Evolutionary conservation across 345 rosid genomes (phyloP).

Genomic region (Ricinus communis): DNA sequence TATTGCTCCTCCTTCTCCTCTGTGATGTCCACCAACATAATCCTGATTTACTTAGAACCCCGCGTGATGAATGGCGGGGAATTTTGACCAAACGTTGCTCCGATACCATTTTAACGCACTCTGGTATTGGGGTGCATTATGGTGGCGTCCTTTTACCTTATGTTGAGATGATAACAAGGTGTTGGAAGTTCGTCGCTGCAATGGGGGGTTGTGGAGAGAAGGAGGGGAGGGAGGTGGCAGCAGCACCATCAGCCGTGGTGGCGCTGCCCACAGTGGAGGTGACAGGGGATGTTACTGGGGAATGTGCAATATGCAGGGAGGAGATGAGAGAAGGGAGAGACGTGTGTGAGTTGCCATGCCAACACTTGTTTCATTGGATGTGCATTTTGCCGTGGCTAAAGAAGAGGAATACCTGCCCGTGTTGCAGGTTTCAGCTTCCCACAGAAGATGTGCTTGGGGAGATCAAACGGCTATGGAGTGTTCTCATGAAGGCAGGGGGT

Average conservation of each 20-base stretch:
- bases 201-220: conserved; percentile 40
- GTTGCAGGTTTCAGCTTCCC: conserved; percentile 85
- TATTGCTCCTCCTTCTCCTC: conserved; percentile 73
- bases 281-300: conserved; percentile 38
- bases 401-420: conserved; percentile 86
- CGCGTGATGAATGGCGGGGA: conserved; percentile 54
- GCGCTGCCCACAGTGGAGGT: conserved; percentile 62
- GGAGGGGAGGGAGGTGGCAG: conserved; percentile 49
- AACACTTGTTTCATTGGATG: conserved; percentile 86
- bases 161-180: conserved; percentile 60
- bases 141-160: conserved; percentile 64
- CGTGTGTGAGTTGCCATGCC: conserved; percentile 83
- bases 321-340: conserved; percentile 77
- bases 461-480: conserved; percentile 80
- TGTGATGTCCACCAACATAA: conserved; percentile 67
- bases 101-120: conserved; percentile 29
- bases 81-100: conserved; percentile 38
- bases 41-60: conserved; percentile 52
- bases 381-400: conserved; percentile 83
- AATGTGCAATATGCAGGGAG: conserved; percentile 83
- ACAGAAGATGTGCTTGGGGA: conserved; percentile 74
- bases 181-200: conserved; percentile 52
- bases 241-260: conserved; percentile 62
- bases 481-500: conserved; percentile 36
- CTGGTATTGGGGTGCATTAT: conserved; percentile 46